These are phyloP conservation scores for Juglanconis oblonga DNA, from an alignment of 2,329 filamentous ascomycete species.

Conservation along the genomic window DNA sequence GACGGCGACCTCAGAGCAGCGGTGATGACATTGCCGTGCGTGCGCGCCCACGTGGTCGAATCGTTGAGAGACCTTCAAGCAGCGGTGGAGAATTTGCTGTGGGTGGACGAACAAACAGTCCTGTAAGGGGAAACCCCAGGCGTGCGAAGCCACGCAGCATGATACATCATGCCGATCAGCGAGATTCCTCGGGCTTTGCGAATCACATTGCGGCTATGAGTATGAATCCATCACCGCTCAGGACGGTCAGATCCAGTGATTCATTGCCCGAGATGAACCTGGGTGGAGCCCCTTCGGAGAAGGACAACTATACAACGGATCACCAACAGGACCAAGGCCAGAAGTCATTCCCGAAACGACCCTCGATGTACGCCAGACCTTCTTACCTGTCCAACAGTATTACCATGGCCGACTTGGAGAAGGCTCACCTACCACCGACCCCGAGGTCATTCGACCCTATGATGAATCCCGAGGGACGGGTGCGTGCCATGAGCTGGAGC, in stretches of 20 bases:
- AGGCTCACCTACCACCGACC: conserved; percentile 8
- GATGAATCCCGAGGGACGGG: conserved; percentile 18
- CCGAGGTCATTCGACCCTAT: conserved; percentile 38
- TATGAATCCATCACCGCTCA: conserved; percentile 10
- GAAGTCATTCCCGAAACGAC: neutral
- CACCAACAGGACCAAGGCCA: neutral
- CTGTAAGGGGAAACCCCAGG: neutral
- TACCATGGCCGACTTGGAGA: neutral
- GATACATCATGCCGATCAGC: conserved; percentile 10
- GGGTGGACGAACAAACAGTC: neutral
- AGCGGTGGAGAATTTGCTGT: neutral
- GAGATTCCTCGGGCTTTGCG: conserved; percentile 9
- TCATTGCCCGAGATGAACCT: conserved; percentile 5
- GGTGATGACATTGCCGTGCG: neutral
- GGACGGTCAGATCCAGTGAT: conserved; percentile 1
- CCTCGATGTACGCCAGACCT: conserved; percentile 21
- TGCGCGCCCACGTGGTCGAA: neutral
- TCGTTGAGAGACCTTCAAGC: conserved; percentile 4
- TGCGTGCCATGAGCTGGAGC: conserved; percentile 24
- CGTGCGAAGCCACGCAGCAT: conserved; percentile 8
- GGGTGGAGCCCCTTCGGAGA: neutral
- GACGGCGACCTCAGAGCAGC: conserved; percentile 7
- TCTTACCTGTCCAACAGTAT: conserved; percentile 26
- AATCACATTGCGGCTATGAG: conserved; percentile 7
- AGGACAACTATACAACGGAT: conserved; percentile 1